Percentiles rank a stretch among this genome's conserved stretches.
These are phyloP conservation scores for Pholiota conissans DNA, from an alignment of 768 basidiomycete genomes.

Conservation along the genomic window DNA sequence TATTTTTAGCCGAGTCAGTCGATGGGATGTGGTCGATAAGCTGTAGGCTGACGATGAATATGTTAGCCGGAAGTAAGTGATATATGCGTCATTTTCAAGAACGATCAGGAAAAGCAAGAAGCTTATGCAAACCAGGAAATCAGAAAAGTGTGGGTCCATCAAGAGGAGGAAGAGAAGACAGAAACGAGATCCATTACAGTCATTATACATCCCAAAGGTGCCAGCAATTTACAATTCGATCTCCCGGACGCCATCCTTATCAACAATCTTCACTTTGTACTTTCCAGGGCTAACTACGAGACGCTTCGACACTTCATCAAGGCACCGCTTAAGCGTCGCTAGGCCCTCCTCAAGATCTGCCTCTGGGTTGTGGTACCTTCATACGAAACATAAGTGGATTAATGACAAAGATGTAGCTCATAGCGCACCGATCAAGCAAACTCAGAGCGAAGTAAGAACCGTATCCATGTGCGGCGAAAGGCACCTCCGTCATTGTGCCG, in stretches of 20 bases:
- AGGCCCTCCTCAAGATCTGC: slow-evolving; percentile 85
- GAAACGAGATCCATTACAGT: slow-evolving; percentile 8
- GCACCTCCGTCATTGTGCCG: slow-evolving; percentile 85
- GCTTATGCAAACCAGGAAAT: too few relatives aligned
- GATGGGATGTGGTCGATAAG: neutral
- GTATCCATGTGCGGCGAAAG: slow-evolving; percentile 95
- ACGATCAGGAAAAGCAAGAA: too few relatives aligned
- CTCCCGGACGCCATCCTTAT: slow-evolving; percentile 86
- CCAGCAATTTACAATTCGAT: slow-evolving; percentile 56
- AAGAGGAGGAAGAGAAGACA: neutral
- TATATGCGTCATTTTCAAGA: too few relatives aligned
- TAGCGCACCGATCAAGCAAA: slow-evolving; percentile 84
- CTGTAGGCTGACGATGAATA: neutral
- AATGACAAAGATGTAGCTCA: neutral
- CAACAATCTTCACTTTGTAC: slow-evolving; percentile 90
- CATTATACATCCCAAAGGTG: slow-evolving; percentile 6
- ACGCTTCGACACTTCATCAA: slow-evolving; percentile 85
- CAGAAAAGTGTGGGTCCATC: too few relatives aligned
- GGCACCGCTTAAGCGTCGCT: slow-evolving; percentile 79
- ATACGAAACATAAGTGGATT: neutral
- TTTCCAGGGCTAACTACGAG: slow-evolving; percentile 75
- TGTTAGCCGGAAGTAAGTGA: neutral
- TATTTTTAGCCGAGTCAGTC: neutral
- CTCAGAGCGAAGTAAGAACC: slow-evolving; percentile 90
- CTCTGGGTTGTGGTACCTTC: slow-evolving; percentile 88